Percentiles rank a stretch among this genome's conserved stretches.
Evolutionary conservation across 768 basidiomycete genomes (phyloP).

Genomic region (Lactarius sanguifluus): DNA sequence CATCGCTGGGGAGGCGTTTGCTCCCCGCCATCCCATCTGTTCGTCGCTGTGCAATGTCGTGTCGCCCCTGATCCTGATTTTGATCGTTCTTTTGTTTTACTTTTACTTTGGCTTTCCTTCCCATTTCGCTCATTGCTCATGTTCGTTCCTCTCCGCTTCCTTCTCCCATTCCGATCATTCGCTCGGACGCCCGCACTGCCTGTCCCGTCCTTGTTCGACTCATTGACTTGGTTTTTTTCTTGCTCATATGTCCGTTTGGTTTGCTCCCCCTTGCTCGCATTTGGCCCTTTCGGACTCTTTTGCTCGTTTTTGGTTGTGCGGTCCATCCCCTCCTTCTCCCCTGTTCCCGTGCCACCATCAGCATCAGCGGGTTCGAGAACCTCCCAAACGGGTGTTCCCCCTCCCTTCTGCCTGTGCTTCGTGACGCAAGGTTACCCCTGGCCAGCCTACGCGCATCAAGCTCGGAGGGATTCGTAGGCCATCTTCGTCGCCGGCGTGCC

Average conservation of each 20-base stretch:
- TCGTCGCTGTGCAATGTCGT: background rate
- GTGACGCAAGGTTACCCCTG: background rate
- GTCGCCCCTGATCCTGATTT: background rate
- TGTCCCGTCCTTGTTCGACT: background rate
- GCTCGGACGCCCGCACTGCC: background rate
- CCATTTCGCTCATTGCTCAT: background rate
- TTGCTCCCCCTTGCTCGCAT: background rate
- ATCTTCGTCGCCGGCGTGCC: background rate
- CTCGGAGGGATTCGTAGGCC: background rate
- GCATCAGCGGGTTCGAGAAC: background rate
- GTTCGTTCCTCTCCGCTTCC: conserved; percentile 2
- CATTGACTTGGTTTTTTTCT: background rate
- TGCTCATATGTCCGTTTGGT: conserved; percentile 3
- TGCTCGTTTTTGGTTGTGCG: background rate
- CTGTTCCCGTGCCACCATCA: background rate
- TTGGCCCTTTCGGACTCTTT: background rate
- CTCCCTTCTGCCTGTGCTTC: background rate
- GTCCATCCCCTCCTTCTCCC: background rate
- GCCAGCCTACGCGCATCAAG: background rate
- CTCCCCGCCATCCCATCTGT: background rate
- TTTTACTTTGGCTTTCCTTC: background rate
- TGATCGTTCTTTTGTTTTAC: background rate
- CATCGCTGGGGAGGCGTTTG: background rate
- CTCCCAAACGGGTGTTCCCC: background rate
- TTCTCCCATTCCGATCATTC: background rate